A percentile compares a stretch with the other conserved stretches of the same genome.
Evolutionary conservation across 164 flowering plant species (phyloP).

Genomic region (Vitis cinerea): DNA sequence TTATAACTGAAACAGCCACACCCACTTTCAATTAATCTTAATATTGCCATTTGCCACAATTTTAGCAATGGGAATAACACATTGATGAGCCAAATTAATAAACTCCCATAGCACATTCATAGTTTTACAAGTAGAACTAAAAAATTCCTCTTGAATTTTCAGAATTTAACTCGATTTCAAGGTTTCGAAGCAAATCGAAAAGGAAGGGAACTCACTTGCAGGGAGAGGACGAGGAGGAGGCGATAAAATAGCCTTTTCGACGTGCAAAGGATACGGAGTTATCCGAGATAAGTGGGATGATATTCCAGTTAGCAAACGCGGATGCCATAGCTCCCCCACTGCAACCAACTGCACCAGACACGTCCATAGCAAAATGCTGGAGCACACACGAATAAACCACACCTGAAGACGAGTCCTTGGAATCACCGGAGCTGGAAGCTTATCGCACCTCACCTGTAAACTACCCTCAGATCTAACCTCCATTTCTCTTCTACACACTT

Average conservation of each 20-base stretch:
- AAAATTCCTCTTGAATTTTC: too few relatives aligned
- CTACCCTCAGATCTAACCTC: conserved; percentile 69
- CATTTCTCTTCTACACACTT: conserved; percentile 44
- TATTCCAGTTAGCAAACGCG: conserved; percentile 37
- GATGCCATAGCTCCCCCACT: conserved; percentile 79
- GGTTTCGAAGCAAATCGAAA: too few relatives aligned
- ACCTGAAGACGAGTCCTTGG: conserved; percentile 65
- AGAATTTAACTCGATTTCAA: too few relatives aligned
- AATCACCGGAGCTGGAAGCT: conserved; percentile 34
- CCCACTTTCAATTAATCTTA: background rate
- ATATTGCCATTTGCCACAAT: too few relatives aligned
- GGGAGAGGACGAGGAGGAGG: conserved; percentile 47
- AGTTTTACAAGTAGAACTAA: too few relatives aligned
- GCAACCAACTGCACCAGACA: conserved; percentile 86
- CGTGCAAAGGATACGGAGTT: conserved; percentile 23
- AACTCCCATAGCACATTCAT: too few relatives aligned
- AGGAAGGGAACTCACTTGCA: conserved; percentile 46
- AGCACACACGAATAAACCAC: conserved; percentile 86
- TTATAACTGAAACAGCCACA: background rate
- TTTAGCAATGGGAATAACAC: too few relatives aligned
- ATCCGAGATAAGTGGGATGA: conserved; percentile 29
- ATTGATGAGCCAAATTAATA: too few relatives aligned
- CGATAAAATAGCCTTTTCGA: conserved; percentile 19
- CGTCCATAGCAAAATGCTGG: conserved; percentile 88
- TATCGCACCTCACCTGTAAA: conserved; percentile 38